These are phyloP conservation scores for Mariannaea sp. DNA, from an alignment of 2,329 filamentous ascomycete species.

Conservation along the genomic window DNA sequence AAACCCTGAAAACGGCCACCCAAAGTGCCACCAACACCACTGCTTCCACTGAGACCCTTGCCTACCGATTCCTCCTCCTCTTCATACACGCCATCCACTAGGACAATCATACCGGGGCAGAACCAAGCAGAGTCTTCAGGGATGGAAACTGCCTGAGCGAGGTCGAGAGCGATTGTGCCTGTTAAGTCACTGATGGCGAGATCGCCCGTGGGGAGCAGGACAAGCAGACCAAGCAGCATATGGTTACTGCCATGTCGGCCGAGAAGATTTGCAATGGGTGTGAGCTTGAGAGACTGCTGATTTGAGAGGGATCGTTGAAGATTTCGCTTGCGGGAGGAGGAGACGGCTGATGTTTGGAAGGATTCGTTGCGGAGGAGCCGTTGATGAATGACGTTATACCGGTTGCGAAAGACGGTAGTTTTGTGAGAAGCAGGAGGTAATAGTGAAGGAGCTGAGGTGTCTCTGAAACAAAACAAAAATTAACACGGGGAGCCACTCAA, in stretches of 20 bases:
- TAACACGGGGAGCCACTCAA: no score
- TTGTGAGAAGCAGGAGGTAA: slow-evolving; percentile 81
- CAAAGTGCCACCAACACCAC: slow-evolving; percentile 85
- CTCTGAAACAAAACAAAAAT: slow-evolving; percentile 53
- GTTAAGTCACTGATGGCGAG: slow-evolving; percentile 85
- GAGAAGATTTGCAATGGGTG: slow-evolving; percentile 75
- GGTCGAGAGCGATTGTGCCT: slow-evolving; percentile 83
- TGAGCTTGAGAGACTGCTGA: slow-evolving; percentile 81
- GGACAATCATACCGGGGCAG: slow-evolving; percentile 91
- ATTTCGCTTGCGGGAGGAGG: slow-evolving; percentile 59
- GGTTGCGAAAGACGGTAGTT: slow-evolving; percentile 83
- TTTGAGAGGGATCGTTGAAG: slow-evolving; percentile 64
- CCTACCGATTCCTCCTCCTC: slow-evolving; percentile 79
- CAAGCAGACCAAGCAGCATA: slow-evolving; percentile 83
- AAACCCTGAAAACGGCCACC: slow-evolving; percentile 92
- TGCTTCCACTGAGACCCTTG: slow-evolving; percentile 73
- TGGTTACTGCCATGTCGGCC: slow-evolving; percentile 85
- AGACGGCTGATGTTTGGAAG: slow-evolving; percentile 82
- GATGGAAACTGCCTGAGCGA: slow-evolving; percentile 79
- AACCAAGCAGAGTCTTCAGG: slow-evolving; percentile 91
- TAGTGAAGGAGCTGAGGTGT: slow-evolving; percentile 67
- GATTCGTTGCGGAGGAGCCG: slow-evolving; percentile 89
- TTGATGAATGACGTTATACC: slow-evolving; percentile 91
- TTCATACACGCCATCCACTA: slow-evolving; percentile 95
- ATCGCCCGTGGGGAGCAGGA: slow-evolving; percentile 78